Base-by-base conservation (phyloP, 2,329 filamentous ascomycete species). In the Grosmannia penicillata region DNA sequence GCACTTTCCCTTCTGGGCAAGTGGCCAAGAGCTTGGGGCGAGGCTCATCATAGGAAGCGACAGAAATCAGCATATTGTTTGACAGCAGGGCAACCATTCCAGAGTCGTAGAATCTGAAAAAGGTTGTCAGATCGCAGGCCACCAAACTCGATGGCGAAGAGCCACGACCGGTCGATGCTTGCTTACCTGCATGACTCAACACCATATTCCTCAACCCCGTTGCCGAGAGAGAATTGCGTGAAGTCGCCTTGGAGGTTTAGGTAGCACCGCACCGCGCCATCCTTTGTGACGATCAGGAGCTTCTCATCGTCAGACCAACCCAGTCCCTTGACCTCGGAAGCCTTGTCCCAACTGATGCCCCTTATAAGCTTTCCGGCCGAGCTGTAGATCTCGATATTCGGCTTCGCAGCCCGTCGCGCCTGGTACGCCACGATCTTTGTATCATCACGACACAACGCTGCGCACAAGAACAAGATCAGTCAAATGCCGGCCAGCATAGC, bases 261-360 rank as follows among this genome's bases (percentile, higher is more conserved):
- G 53, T 87, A 95, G 56, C 85, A 91, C 43, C 87, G 72, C 31
- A 96, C 89, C 1, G 78, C 89, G 19, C 91, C 91, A 53, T 98
- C 89, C 38, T 82, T 74, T 9, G 86, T 84, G 37, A 96, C 77
- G 0, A 95, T 81, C 4, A 98, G 65, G 33, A 98, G 69, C 54
- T 82, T 81, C 65, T 98, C 91, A 47, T 95, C 85, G 52, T 94
- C 89, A 17, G 87, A 94, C 91, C 91, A 98, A 25, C 91, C 91
- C 17, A 98, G 68, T 2, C 84, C 86, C 56, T 79, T 82, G 53
- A 98, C 83, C 10, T 47, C 42, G 4, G 77, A 66, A 33, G 84
- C 84, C 60, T 87, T 84, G 51, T 96, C 89, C 87, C 89, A 96
- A 55, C 81, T 74, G 47, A 95, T 85, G 53, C 75, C 76, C 51